Evolutionary conservation across 2,329 filamentous ascomycete genomes (phyloP).

Genomic region (Biscogniauxia marginata): DNA sequence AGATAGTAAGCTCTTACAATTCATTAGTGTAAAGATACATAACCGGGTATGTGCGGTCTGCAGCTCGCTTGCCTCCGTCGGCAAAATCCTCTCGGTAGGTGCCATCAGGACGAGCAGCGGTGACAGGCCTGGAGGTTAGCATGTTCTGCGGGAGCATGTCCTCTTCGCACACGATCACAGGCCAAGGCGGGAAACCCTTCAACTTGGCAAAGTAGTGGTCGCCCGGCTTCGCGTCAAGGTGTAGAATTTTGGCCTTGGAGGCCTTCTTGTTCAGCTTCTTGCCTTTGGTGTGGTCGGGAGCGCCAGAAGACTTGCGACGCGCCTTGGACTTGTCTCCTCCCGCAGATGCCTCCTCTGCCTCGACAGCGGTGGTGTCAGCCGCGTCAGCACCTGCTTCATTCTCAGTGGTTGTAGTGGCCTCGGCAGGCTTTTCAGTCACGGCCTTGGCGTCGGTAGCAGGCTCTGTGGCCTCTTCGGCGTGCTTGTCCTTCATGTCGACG

Average conservation of each 20-base stretch:
- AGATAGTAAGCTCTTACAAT: slow-evolving; percentile 68
- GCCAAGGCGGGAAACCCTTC: slow-evolving; percentile 94
- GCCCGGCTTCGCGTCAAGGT: slow-evolving; percentile 82
- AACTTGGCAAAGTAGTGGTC: slow-evolving; percentile 91
- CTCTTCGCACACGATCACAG: slow-evolving; percentile 90
- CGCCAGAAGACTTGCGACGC: slow-evolving; percentile 71
- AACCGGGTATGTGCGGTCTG: slow-evolving; percentile 85
- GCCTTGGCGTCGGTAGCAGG: slow-evolving; percentile 5
- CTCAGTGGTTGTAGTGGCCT: slow-evolving; percentile 7
- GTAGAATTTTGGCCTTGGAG: slow-evolving; percentile 67
- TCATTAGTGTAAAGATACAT: slow-evolving; percentile 96
- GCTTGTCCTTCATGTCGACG: slow-evolving; percentile 31
- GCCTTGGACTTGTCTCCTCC: slow-evolving; percentile 40
- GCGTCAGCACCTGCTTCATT: slow-evolving; percentile 11
- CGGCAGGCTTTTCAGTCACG: background rate
- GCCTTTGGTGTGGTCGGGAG: slow-evolving; percentile 57
- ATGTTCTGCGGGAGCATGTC: slow-evolving; percentile 84
- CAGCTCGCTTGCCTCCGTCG: slow-evolving; percentile 81
- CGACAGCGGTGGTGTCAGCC: slow-evolving; percentile 14
- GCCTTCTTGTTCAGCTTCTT: slow-evolving; percentile 87
- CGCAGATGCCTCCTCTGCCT: slow-evolving; percentile 16
- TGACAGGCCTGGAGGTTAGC: slow-evolving; percentile 76
- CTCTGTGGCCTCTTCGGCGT: slow-evolving; percentile 23
- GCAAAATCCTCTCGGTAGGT: slow-evolving; percentile 84
- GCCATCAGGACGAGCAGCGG: slow-evolving; percentile 77